Base-by-base conservation (phyloP, 352 stramenopile genomes). In the Pythium chondricola region DNA sequence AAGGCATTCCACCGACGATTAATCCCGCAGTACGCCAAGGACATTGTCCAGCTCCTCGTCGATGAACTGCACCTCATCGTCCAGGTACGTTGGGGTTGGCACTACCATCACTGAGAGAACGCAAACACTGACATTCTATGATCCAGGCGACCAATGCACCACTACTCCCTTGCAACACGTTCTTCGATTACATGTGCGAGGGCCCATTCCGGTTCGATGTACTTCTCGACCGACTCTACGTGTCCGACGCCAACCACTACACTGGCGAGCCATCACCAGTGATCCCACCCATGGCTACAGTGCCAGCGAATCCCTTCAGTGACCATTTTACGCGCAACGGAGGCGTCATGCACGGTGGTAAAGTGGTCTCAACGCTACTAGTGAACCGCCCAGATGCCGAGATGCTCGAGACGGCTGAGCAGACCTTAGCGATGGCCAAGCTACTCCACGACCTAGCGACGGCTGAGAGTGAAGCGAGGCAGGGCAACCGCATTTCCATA, bases 401-500 rank as follows among this genome's bases (percentile, higher is more conserved):
- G 46, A 32, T 67, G 33, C 58, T 85, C 20, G 76, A 83, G 56
- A 78, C 61, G 1, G 79, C 76, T 0, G 76, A 87, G 37, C 74
- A 91, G 44, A 88, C 72, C 26, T 63, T 90, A 6, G 64, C 56
- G n/a, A 88, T 90, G 70, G 71, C 76, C 41, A 88, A 88, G 43
- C 44, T 90, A 41, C 62, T 90, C 24, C 74, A 91, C 43, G 72
- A 91, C 18, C 52, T 85, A 20, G 76, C 76, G 21, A 85, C 68
- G 7, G 75, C 75, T 33, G 79, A 88, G 56, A 76, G 52, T 29
- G 79, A 90, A 39, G 75, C 71, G 7, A 76, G 67, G 16, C 63
- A 71, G 29, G 79, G 75, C 48, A 78, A 77, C 45, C 68, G 74
- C 31, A 61, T 90, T 10, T 90, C 79, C 0, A 62, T 84, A 6